phyloP scores from a whole-genome alignment of 768 basidiomycete species.

The Solioccasus polychromus region DNA sequence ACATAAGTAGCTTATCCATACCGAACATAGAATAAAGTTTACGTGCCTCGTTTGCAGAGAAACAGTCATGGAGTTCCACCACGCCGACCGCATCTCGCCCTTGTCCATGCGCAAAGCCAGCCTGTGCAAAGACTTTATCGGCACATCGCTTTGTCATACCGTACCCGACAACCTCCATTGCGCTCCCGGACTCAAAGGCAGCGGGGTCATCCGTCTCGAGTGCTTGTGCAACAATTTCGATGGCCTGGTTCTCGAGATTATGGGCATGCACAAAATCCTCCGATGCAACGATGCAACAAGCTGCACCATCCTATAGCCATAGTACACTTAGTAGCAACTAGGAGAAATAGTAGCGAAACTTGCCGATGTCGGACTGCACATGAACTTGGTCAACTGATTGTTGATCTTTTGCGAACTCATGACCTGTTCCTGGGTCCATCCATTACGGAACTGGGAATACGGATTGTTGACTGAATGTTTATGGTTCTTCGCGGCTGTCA shows the following conservation, averaged over 20 bases:
- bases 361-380: constrained; percentile 85
- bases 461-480: constrained; percentile 79
- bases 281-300: constrained; percentile 73
- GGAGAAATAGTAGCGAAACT: constrained; percentile 8
- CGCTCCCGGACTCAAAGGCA: constrained; percentile 64
- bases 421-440: constrained; percentile 73
- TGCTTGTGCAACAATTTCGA: constrained; percentile 70
- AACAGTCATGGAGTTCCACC: constrained; percentile 85
- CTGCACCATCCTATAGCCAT: constrained; percentile 60
- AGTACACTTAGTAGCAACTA: not conserved
- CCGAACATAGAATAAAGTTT: not conserved
- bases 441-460: constrained; percentile 81
- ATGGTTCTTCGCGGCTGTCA: constrained; percentile 79
- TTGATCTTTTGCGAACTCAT: constrained; percentile 65
- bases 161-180: constrained; percentile 83
- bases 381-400: constrained; percentile 73
- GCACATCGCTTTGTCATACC: constrained; percentile 70
- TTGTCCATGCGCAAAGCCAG: constrained; percentile 61
- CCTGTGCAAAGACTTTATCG: constrained; percentile 65
- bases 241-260: constrained; percentile 79
- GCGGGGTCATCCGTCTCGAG: constrained; percentile 63
- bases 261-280: constrained; percentile 74
- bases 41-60: constrained; percentile 73
- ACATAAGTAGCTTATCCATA: no score
- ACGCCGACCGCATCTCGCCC: constrained; percentile 77